A percentile compares a stretch with the other conserved stretches of the same genome.
Conservation (phyloP, 2,329 filamentous ascomycete species). For the Epichloe amarillans region DNA sequence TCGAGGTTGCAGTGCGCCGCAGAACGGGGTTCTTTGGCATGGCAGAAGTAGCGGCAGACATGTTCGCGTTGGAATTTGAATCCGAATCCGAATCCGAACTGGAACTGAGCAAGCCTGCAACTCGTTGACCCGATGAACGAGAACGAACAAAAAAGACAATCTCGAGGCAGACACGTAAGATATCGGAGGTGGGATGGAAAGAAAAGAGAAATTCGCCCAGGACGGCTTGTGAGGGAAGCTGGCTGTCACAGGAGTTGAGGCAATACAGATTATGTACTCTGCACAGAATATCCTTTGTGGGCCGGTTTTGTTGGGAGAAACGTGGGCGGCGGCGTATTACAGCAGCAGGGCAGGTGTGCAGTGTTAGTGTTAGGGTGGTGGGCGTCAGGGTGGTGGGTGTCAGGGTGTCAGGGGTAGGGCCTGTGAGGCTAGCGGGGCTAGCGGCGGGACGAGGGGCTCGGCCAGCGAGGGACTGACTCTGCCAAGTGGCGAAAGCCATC, state of each 20-base stretch:
- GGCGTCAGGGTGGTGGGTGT: too few relatives aligned
- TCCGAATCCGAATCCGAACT: neutral
- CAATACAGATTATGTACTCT: neutral
- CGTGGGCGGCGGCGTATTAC: too few relatives aligned
- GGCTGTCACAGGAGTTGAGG: neutral
- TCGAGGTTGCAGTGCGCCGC: constrained; percentile 34
- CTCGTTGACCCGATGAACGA: neutral
- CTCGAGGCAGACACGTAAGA: neutral
- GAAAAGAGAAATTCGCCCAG: neutral
- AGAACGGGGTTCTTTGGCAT: constrained; percentile 29
- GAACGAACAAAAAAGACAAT: neutral
- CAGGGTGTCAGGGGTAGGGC: neutral
- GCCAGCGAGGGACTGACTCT: neutral
- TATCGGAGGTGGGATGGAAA: neutral
- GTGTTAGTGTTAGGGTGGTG: neutral
- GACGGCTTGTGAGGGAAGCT: neutral
- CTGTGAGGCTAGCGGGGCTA: neutral
- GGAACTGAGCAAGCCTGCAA: neutral
- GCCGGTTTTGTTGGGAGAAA: too few relatives aligned
- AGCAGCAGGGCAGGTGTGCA: too few relatives aligned
- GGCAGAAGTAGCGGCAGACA: constrained; percentile 35
- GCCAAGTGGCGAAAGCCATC: neutral
- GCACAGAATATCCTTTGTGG: neutral
- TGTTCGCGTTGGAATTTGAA: constrained; percentile 14
- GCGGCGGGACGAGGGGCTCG: neutral